phyloP scores from a whole-genome alignment of 2,329 filamentous ascomycete species.

The Neopestalotiopsis rosae region DNA sequence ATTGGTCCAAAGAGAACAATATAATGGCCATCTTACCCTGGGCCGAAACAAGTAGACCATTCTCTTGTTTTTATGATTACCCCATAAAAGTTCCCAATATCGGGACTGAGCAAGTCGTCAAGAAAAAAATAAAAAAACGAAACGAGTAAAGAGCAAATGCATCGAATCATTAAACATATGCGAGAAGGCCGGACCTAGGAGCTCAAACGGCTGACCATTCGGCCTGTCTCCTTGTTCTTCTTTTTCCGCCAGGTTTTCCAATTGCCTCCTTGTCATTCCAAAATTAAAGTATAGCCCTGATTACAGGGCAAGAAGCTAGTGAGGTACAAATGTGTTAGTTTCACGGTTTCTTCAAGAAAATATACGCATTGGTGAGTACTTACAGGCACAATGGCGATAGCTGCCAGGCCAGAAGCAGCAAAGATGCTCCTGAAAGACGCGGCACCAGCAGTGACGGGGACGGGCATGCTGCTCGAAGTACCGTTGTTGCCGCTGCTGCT shows the following conservation, averaged over 20 bases:
- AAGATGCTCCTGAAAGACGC: constrained; percentile 34
- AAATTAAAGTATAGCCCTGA: constrained; percentile 14
- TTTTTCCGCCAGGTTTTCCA: background rate
- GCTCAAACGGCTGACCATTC: background rate
- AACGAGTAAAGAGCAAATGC: background rate
- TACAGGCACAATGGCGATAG: constrained; percentile 31
- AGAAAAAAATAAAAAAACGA: background rate
- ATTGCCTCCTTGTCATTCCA: background rate
- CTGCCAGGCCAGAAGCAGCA: constrained; percentile 30
- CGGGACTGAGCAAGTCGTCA: too few relatives aligned
- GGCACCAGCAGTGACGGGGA: constrained; percentile 30
- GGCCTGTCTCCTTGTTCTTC: background rate
- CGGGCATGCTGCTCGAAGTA: constrained; percentile 22
- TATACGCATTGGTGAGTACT: too few relatives aligned
- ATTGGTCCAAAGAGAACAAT: background rate
- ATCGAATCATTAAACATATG: constrained; percentile 15
- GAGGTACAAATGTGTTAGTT: too few relatives aligned
- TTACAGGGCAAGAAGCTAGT: constrained; percentile 32
- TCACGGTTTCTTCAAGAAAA: too few relatives aligned
- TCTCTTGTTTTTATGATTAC: constrained; percentile 8
- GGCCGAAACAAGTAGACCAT: background rate
- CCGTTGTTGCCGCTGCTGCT: constrained; percentile 25
- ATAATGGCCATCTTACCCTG: background rate
- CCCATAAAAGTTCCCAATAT: background rate
- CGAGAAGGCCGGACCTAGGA: background rate